Conservation (phyloP, 2,329 filamentous ascomycete genomes). For the Xylariaceae sp. region DNA sequence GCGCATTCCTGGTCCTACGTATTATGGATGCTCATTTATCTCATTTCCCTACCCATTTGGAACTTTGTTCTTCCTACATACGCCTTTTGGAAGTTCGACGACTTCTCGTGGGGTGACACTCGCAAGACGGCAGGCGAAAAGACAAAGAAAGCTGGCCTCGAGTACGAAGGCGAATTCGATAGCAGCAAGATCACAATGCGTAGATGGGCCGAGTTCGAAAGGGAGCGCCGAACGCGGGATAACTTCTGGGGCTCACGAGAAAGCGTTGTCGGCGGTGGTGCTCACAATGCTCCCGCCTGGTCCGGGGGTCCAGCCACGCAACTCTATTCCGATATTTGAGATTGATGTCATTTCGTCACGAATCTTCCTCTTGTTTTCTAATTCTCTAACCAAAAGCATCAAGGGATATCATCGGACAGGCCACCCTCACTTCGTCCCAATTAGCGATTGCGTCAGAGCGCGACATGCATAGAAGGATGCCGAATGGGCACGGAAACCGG, state of each 20-base stretch:
- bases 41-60: conserved; percentile 90
- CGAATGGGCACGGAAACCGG: too few relatives aligned
- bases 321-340: conserved; percentile 52
- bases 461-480: too few relatives aligned
- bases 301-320: conserved; percentile 42
- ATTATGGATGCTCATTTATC: conserved; percentile 95
- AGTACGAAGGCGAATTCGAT: conserved; percentile 94
- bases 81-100: conserved; percentile 99
- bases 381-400: too few relatives aligned
- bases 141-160: conserved; percentile 79
- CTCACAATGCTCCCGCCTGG: conserved; percentile 32
- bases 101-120: conserved; percentile 99
- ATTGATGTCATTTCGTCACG: neutral
- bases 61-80: conserved; percentile 94
- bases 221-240: conserved; percentile 48
- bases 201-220: conserved; percentile 94
- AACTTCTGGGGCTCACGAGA: conserved; percentile 52
- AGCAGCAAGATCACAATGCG: conserved; percentile 99
- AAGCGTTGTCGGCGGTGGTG: conserved; percentile 39
- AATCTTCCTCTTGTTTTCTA: neutral
- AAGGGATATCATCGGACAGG: too few relatives aligned
- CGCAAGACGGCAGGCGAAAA: conserved; percentile 90
- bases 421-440: too few relatives aligned
- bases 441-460: too few relatives aligned
- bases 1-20: conserved; percentile 92